phyloP scores from a whole-genome alignment of 2,329 filamentous ascomycete genomes.

The Exserohilum turcica region DNA sequence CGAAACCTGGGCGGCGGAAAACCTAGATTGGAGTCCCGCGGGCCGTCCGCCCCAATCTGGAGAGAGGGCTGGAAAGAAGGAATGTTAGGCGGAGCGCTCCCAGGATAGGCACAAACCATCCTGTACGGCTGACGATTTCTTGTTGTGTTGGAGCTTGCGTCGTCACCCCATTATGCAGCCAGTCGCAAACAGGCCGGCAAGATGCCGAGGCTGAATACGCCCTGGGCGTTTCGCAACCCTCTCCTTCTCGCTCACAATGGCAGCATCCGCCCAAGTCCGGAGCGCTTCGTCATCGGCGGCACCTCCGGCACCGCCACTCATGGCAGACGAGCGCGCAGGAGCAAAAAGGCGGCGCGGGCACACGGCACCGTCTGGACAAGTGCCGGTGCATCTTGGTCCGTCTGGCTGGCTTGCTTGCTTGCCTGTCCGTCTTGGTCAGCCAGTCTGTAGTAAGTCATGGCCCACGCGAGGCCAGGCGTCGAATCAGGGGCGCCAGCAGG shows the following conservation, averaged over 20 bases:
- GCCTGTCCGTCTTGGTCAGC: slow-evolving; percentile 6
- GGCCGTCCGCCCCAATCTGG: slow-evolving; percentile 31
- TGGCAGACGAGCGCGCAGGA: not conserved
- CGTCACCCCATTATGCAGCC: slow-evolving; percentile 17
- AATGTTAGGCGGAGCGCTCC: slow-evolving; percentile 19
- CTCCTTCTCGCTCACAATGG: slow-evolving; percentile 26
- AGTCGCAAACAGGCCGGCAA: slow-evolving; percentile 16
- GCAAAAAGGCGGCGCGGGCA: no score
- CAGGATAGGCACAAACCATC: slow-evolving; percentile 10
- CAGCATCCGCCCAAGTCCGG: slow-evolving; percentile 38
- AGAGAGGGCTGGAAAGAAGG: slow-evolving; percentile 8
- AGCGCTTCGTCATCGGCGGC: slow-evolving; percentile 37
- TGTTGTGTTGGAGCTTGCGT: slow-evolving; percentile 14
- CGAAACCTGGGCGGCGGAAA: slow-evolving; percentile 29
- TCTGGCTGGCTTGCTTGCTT: no score
- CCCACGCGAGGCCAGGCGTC: slow-evolving; percentile 14
- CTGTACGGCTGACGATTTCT: slow-evolving; percentile 14
- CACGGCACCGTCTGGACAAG: not conserved
- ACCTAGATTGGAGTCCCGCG: slow-evolving; percentile 31
- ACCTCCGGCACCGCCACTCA: slow-evolving; percentile 34
- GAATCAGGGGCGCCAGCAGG: slow-evolving; percentile 27
- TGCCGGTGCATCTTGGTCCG: slow-evolving; percentile 22
- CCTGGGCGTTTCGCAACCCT: slow-evolving; percentile 30
- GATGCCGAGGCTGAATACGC: slow-evolving; percentile 24
- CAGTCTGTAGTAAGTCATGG: no score